phyloP scores from a whole-genome alignment of 768 basidiomycete genomes.

The Suillus hirtellus region DNA sequence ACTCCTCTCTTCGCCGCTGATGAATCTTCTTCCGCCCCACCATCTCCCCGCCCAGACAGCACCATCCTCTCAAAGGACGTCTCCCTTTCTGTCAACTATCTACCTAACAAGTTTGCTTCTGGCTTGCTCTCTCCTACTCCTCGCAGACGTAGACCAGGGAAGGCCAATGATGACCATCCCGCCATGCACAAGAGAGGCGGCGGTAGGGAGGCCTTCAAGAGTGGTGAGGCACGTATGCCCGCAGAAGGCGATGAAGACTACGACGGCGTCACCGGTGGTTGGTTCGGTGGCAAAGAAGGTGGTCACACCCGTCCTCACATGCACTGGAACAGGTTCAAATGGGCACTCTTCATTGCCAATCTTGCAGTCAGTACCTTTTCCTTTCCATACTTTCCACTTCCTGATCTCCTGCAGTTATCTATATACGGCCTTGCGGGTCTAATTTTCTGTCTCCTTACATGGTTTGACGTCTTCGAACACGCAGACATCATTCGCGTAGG shows the following conservation, averaged over 20 bases:
- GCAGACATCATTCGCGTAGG: constrained; percentile 74
- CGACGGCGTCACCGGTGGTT: constrained; percentile 40
- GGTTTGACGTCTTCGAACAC: constrained; percentile 72
- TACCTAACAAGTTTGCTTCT: constrained; percentile 73
- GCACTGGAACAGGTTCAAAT: constrained; percentile 86
- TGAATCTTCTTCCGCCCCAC: constrained; percentile 18
- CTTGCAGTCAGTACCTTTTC: not conserved
- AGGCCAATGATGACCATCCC: constrained; percentile 30
- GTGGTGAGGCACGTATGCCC: constrained; percentile 54
- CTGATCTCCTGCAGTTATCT: constrained; percentile 43
- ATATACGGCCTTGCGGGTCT: constrained; percentile 61
- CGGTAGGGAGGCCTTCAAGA: constrained; percentile 64
- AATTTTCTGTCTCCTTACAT: constrained; percentile 68
- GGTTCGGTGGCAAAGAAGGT: constrained; percentile 42
- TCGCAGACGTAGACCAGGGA: constrained; percentile 33
- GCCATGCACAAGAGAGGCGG: constrained; percentile 63
- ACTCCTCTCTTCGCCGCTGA: constrained; percentile 37
- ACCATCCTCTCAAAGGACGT: constrained; percentile 13
- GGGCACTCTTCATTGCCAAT: constrained; percentile 62
- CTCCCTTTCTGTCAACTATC: constrained; percentile 68
- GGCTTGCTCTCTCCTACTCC: constrained; percentile 42
- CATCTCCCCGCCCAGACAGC: constrained; percentile 18
- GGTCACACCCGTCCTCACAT: constrained; percentile 43
- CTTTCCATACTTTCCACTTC: not conserved
- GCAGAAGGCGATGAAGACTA: constrained; percentile 55